Evolutionary conservation across 768 basidiomycete genomes (phyloP), one percentile per base, ranked within the genome.

Genomic region (Gyrodon lividus): DNA sequence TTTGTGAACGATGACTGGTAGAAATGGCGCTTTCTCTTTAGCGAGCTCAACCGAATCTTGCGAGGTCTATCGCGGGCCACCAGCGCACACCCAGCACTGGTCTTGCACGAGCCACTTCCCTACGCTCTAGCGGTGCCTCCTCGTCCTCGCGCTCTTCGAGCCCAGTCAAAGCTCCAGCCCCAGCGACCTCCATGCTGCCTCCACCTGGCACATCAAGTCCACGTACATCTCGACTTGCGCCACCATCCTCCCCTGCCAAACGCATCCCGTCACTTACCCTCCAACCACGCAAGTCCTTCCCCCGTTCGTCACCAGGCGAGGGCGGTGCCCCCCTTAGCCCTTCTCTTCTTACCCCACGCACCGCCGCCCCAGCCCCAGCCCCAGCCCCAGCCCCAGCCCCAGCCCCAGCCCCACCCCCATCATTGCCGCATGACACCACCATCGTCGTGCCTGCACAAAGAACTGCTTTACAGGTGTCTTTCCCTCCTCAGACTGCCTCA

Each of bases 61-160:
- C 58, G 41, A 64, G 75, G 59, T 54, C 77, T 56, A 28, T 47
- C 58, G 44, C 72, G 14, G 79, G 79, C 12, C 87, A 90, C 65
- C 80, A 82, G 54, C 78, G 86, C 24, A 82, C 82, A 0, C 64
- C 77, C n/a, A 89, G 81, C 52, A 67, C 70, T 5, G 70, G 76
- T 35, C 67, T 61, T n/a, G 40, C 72, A 62, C 82, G 48, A 45
- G 74, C 56, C 65, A 72, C 60, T 59, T 74, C 53, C 56, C 67
- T 62, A 13, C 75, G 81, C 22, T 76, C 78, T 6, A 74, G 77
- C 2, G 61, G 51, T 19, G 62, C 66, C 38, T 57, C 72, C 43
- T 67, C 72, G 28, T 84, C 86, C 16, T 80, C 86, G 8, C 83
- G 88, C 17, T 80, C 88, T 6, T 67, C 70, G 4, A 90, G 87